Evolutionary conservation across 1,139 yeast species (phyloP).

Genomic region (Nakaseomyces bracarensis): DNA sequence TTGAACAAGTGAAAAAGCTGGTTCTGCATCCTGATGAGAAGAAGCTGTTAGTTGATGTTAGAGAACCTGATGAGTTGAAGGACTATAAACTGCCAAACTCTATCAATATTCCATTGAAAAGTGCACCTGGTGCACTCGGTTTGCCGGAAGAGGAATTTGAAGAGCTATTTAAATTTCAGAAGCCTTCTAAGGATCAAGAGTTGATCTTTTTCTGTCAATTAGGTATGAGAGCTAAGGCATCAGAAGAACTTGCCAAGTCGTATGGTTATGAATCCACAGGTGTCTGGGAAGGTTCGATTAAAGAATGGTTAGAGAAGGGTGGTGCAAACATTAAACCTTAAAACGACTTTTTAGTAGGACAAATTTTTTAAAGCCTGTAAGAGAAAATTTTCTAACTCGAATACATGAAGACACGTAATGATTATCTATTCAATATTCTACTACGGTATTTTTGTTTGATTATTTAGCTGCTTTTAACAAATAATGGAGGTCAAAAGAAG

Average conservation of each 20-base stretch:
- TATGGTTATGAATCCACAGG: constrained; percentile 78
- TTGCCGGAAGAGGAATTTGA: constrained; percentile 70
- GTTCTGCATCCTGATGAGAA: constrained; percentile 38
- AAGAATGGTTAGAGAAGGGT: constrained; percentile 54
- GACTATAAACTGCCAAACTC: constrained; percentile 76
- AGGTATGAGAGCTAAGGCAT: constrained; percentile 85
- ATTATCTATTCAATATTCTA: neutral
- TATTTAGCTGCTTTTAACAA: too few relatives aligned
- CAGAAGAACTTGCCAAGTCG: constrained; percentile 84
- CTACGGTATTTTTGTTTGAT: too few relatives aligned
- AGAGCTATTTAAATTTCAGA: constrained; percentile 72
- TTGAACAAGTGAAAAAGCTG: constrained; percentile 47
- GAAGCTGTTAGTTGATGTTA: constrained; percentile 69
- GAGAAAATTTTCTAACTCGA: too few relatives aligned
- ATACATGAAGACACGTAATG: neutral
- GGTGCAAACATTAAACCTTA: constrained; percentile 14
- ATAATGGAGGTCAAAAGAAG: too few relatives aligned
- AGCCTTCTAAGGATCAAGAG: constrained; percentile 65
- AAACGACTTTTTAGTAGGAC: too few relatives aligned
- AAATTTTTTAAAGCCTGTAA: too few relatives aligned
- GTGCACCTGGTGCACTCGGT: constrained; percentile 90
- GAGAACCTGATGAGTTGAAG: constrained; percentile 75
- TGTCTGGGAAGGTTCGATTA: constrained; percentile 74
- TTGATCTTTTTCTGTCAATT: constrained; percentile 87
- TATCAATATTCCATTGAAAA: constrained; percentile 79